Evolutionary conservation across 164 flowering plant genomes (phyloP).

Genomic region (Brasenia schreberi): DNA sequence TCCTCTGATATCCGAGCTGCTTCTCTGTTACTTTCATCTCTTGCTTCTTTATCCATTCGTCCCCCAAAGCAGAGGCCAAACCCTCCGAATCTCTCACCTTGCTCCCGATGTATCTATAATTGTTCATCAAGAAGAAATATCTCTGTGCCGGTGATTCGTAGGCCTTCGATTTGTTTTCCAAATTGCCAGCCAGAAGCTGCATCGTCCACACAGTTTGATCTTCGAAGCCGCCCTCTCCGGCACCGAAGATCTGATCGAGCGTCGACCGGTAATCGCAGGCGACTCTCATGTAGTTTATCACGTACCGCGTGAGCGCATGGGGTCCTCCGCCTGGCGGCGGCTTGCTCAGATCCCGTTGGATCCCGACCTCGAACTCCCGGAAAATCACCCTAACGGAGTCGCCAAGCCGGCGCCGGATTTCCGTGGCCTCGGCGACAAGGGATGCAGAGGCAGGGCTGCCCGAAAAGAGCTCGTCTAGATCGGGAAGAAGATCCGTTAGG

Average conservation of each 20-base stretch:
- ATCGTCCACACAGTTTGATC: constrained; percentile 74
- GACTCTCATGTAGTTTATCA: constrained; percentile 83
- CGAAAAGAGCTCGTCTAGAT: constrained; percentile 53
- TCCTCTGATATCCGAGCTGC: constrained; percentile 44
- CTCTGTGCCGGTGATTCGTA: constrained; percentile 53
- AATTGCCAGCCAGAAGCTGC: constrained; percentile 86
- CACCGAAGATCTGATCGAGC: constrained; percentile 62
- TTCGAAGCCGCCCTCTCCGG: background rate
- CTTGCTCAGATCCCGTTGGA: constrained; percentile 74
- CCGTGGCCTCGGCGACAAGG: constrained; percentile 53
- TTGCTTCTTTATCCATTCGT: constrained; percentile 85
- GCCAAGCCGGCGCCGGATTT: constrained; percentile 67
- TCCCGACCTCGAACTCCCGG: constrained; percentile 81
- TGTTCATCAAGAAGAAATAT: constrained; percentile 83
- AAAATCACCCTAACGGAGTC: constrained; percentile 79
- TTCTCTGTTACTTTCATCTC: constrained; percentile 48
- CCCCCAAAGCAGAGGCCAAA: constrained; percentile 58
- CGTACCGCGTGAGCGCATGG: constrained; percentile 90
- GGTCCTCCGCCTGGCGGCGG: constrained; percentile 79
- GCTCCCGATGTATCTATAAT: constrained; percentile 71
- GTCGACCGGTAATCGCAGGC: constrained; percentile 59
- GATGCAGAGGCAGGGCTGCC: constrained; percentile 42
- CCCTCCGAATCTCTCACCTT: constrained; percentile 65
- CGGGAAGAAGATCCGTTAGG: constrained; percentile 69
- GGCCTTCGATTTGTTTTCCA: constrained; percentile 75